These are phyloP conservation scores for Pyropia haitanensis DNA, from an alignment of 23 red algal genomes.

Conservation along the genomic window DNA sequence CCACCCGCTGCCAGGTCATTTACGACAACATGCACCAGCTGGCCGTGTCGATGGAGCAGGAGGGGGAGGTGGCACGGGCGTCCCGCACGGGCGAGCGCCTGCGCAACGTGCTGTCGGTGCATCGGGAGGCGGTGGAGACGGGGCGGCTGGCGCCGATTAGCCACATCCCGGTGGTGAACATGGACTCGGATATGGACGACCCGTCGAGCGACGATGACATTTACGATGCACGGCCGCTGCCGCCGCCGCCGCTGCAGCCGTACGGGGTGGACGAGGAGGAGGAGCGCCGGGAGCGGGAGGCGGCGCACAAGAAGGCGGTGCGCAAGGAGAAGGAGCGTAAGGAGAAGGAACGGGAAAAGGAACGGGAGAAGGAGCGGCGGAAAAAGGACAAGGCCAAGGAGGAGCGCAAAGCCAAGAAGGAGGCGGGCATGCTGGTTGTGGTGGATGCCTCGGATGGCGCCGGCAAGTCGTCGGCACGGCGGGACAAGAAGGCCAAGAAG, in stretches of 20 bases:
- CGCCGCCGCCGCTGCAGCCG: neutral
- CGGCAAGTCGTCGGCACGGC: too few species aligned
- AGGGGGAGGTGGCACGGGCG: constrained; percentile 42
- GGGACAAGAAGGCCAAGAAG: too few species aligned
- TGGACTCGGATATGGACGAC: constrained; percentile 41
- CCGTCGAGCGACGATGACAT: constrained; percentile 18
- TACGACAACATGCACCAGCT: constrained; percentile 19
- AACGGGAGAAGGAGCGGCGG: neutral
- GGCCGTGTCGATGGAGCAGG: constrained; percentile 52
- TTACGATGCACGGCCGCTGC: neutral
- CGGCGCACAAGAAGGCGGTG: neutral
- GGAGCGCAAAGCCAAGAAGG: constrained; percentile 8
- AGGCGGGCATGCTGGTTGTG: neutral
- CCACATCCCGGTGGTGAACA: constrained; percentile 17
- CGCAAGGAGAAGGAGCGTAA: constrained; percentile 4
- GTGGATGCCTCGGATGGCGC: too few species aligned
- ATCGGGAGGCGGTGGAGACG: constrained; percentile 13
- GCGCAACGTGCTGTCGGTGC: constrained; percentile 13
- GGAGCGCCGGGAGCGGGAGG: neutral
- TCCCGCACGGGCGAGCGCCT: constrained; percentile 36
- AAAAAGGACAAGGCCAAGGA: constrained; percentile 1
- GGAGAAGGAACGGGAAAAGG: neutral
- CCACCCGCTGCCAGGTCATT: constrained; percentile 40
- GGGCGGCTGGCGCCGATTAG: constrained; percentile 12
- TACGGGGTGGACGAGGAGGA: constrained; percentile 4